phyloP scores from a whole-genome alignment of 169 alveolate genomes.

The Perkinsus olseni region DNA sequence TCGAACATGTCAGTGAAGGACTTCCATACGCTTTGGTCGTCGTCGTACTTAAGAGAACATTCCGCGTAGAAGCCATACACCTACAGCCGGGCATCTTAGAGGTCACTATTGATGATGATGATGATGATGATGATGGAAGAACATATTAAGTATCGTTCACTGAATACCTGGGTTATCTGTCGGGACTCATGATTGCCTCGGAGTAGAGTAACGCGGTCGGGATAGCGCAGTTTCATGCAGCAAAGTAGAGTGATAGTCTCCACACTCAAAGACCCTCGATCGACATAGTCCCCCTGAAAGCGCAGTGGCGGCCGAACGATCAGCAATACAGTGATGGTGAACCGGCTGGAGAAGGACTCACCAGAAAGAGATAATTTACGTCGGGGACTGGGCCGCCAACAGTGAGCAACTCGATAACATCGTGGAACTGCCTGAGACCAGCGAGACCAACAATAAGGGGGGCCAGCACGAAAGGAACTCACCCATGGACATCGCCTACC shows the following conservation, averaged over 20 bases:
- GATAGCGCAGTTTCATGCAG: constrained; percentile 75
- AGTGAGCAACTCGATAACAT: constrained; percentile 85
- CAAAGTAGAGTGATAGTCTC: constrained; percentile 84
- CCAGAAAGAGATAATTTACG: constrained; percentile 85
- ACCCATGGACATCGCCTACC: constrained; percentile 95
- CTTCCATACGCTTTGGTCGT: constrained; percentile 59
- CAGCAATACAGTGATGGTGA: too few species aligned
- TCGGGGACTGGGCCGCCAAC: constrained; percentile 88
- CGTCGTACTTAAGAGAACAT: constrained; percentile 74
- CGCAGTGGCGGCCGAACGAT: too few species aligned
- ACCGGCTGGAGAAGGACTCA: background rate
- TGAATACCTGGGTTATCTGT: constrained; percentile 80
- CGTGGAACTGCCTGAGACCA: constrained; percentile 74
- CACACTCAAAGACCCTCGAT: constrained; percentile 85
- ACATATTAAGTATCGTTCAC: constrained; percentile 27
- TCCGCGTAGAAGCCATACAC: constrained; percentile 87
- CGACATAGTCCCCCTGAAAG: constrained; percentile 86
- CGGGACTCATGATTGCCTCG: constrained; percentile 95
- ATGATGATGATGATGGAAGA: too few species aligned
- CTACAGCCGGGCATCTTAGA: too few species aligned
- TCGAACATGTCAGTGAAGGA: constrained; percentile 82
- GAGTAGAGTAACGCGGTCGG: constrained; percentile 60
- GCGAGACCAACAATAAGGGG: too few species aligned
- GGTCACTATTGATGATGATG: too few species aligned
- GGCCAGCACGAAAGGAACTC: too few species aligned